Evolutionary conservation across 352 stramenopile genomes (phyloP).

Genomic region (Globisporangium orthogonon): DNA sequence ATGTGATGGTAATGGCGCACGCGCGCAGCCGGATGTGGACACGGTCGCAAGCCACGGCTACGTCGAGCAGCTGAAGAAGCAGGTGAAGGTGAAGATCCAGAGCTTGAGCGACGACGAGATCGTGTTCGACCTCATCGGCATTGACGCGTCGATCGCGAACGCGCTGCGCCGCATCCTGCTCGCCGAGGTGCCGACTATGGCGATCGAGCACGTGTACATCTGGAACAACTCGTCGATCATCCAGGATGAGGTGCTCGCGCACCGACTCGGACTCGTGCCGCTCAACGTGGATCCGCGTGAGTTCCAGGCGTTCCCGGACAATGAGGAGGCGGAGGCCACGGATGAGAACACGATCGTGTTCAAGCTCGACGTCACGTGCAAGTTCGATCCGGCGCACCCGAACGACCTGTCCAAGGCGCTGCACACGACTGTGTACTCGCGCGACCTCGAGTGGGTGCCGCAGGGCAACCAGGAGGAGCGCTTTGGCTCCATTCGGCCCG

Average conservation of each 20-base stretch:
- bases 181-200: constrained; percentile 90
- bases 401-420: constrained; percentile 23
- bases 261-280: constrained; percentile 85
- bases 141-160: constrained; percentile 91
- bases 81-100: constrained; percentile 83
- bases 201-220: constrained; percentile 93
- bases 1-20: too few species aligned
- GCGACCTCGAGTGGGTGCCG: constrained; percentile 94
- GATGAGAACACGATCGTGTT: constrained; percentile 97
- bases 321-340: constrained; percentile 87
- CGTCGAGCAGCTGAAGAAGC: constrained; percentile 78
- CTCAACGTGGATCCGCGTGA: constrained; percentile 79
- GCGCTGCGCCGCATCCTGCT: constrained; percentile 89
- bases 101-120: constrained; percentile 84
- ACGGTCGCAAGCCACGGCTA: constrained; percentile 69
- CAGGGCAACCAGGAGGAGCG: constrained; percentile 94
- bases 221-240: constrained; percentile 94
- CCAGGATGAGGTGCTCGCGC: constrained; percentile 90
- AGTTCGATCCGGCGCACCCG: constrained; percentile 53
- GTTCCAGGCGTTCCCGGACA: constrained; percentile 82
- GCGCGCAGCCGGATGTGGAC: constrained; percentile 59
- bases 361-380: constrained; percentile 91
- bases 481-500: constrained; percentile 78
- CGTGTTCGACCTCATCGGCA: constrained; percentile 89
- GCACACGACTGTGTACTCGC: constrained; percentile 80